Percentiles rank a stretch among this genome's conserved stretches.
These are phyloP conservation scores for Mortierella sp. DNA, from an alignment of 371 early-diverging fungal genomes.

Conservation along the genomic window DNA sequence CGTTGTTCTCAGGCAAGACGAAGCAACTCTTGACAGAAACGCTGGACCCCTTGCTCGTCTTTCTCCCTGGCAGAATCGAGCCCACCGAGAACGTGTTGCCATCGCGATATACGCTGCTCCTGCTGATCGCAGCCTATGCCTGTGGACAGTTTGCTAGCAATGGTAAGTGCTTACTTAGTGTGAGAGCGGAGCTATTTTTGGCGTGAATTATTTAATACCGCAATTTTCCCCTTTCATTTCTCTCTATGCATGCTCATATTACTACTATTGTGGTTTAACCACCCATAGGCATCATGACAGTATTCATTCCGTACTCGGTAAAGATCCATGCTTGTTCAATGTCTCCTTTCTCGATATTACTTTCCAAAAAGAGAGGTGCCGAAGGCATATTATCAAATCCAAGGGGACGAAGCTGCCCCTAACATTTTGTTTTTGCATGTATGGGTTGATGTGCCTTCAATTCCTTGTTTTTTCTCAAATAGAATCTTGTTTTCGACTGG, in stretches of 20 bases:
- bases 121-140: conserved; percentile 13
- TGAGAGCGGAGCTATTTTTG: neutral
- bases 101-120: conserved; percentile 13
- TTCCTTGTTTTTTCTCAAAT: neutral
- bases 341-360: neutral
- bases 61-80: conserved; percentile 34
- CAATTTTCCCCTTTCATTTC: neutral
- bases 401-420: too few relatives aligned
- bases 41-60: conserved; percentile 21
- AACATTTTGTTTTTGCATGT: neutral
- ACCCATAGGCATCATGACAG: conserved; percentile 7
- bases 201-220: neutral
- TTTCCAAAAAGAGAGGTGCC: neutral
- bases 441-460: too few relatives aligned
- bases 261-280: neutral
- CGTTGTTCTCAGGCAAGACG: neutral
- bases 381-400: neutral
- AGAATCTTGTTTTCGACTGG: conserved; percentile 32
- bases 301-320: conserved; percentile 33
- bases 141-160: conserved; percentile 4
- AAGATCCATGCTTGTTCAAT: neutral
- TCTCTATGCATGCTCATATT: neutral
- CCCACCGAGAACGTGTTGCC: neutral
- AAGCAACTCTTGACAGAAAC: conserved; percentile 9
- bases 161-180: conserved; percentile 4